Evolutionary conservation across 495 filamentous ascomycete genomes (phyloP), one percentile per base, ranked within the genome.

Genomic region (Collariella sp.): DNA sequence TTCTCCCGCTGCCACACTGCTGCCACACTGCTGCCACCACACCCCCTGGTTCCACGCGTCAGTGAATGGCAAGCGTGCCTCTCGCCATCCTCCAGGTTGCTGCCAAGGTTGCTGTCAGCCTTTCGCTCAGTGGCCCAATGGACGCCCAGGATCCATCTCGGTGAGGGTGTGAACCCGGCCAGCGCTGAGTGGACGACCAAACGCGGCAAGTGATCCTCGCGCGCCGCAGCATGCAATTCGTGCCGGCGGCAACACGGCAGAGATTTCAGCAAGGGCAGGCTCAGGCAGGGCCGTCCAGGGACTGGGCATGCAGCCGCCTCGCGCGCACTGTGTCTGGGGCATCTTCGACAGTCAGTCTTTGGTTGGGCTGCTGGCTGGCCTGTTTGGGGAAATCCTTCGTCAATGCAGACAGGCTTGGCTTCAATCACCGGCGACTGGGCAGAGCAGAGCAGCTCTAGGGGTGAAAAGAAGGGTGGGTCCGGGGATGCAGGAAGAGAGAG

Each of bases 141-240:
- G 3, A n/a, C 26, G 26, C 4, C 26, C 26, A 31, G 26, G 26
- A 9, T 31, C 26, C 9, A 9, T 4, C 26, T 31, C 26, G 26
- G 26, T 31, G 26, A 31, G 26, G 9, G 5, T 31, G 26, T 4
- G 26, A 31, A 31, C 26, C 26, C 26, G 26, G 26, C 5, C 26
- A 5, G 20, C 43, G 43, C 22, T n/a, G 11, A 6, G 9, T 9
- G 24, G 44, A 16, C 12, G 42, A 26, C 44, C 44, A 20, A 46
- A 33, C 26, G 44, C 19, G 44, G 44, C n/a, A 46, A 46, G 31
- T 46, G 44, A 46, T 46, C 24, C 44, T 33, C 26, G 44, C n/a
- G 12, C 44, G 15, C 26, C 22, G 12, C 11, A 24, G 41, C 15
- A 38, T 38, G 10, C 11, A 15, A 16, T 18, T n/a, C 12, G 26